Percentiles rank a stretch among this genome's conserved stretches.
These are phyloP conservation scores for Aspergillus egyptiacus DNA, from an alignment of 495 filamentous ascomycete species.

Conservation along the genomic window DNA sequence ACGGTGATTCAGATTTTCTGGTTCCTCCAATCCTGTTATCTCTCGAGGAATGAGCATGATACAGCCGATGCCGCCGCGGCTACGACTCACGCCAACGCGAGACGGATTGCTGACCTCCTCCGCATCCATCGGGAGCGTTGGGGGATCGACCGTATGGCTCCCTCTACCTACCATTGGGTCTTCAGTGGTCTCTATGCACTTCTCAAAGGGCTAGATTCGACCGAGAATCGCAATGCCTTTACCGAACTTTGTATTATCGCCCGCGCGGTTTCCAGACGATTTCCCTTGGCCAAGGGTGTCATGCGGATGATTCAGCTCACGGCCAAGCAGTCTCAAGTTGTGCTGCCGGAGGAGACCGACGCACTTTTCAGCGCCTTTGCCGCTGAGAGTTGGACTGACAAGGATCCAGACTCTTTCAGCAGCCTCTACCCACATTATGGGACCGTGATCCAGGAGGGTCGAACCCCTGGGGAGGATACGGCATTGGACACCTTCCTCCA, in stretches of 20 bases:
- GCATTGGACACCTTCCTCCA: slow-evolving; percentile 24
- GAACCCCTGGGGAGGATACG: slow-evolving; percentile 5
- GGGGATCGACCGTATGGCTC: slow-evolving; percentile 27
- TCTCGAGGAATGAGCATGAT: neutral
- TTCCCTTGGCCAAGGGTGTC: slow-evolving; percentile 29
- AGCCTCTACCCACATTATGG: slow-evolving; percentile 32
- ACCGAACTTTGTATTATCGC: slow-evolving; percentile 23
- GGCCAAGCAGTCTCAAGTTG: slow-evolving; percentile 22
- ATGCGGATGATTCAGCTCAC: slow-evolving; percentile 32
- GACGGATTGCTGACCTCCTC: slow-evolving; percentile 18
- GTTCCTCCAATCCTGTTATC: slow-evolving; percentile 11
- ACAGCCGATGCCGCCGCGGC: neutral
- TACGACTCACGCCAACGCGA: slow-evolving; percentile 15
- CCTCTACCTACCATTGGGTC: slow-evolving; percentile 28
- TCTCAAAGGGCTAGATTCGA: slow-evolving; percentile 23
- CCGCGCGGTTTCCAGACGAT: slow-evolving; percentile 23
- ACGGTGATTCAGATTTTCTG: slow-evolving; percentile 26
- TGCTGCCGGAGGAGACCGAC: slow-evolving; percentile 26
- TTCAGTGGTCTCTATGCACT: slow-evolving; percentile 28
- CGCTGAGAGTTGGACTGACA: slow-evolving; percentile 17
- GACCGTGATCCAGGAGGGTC: slow-evolving; percentile 12
- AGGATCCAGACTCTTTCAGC: slow-evolving; percentile 22
- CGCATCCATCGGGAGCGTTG: slow-evolving; percentile 22
- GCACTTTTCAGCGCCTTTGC: slow-evolving; percentile 28
- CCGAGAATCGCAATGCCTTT: slow-evolving; percentile 24